Evolutionary conservation across 768 basidiomycete species (phyloP), one percentile per base, ranked within the genome.

Genomic region (Kwoniella botswanensis): DNA sequence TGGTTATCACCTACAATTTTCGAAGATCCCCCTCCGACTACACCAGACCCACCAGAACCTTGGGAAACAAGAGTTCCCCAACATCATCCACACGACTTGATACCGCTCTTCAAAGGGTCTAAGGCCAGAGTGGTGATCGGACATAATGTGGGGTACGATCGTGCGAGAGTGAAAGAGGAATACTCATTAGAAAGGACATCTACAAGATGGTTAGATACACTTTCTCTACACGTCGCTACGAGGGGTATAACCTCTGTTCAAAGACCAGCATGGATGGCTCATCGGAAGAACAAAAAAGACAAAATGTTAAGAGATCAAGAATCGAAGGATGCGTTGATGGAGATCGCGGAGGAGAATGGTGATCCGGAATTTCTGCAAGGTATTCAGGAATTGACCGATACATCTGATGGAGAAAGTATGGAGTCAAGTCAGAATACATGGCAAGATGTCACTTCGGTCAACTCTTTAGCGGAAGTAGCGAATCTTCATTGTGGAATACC

Each of bases 81-180:
- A 2, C 69, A 75, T 56, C 74, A 76, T 44, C 74, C 76, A 15
- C 75, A 80, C 54, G 77, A 75, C 17, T 71, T 83, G 22, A 80
- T 82, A n/a, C 82, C 82, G 12, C 70, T 83, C 17, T 72, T 75
- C 67, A 54, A 43, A 15, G 42, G 54, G 63, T 26, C 67, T 21
- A 29, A 61, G 44, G 62, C 64, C 3, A 68, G 90, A 15, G 80
- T 98, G 41, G 85, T 98, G 26, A 90, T 98, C 41, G 96, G 97
- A 2, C 97, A 99, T 83, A 97, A 97, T 78, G 90, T 98, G 54
- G 92, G 94, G 0, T 98, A 94, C 82, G 97, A 99, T 82, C 89
- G 95, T 18, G 90, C 89, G 17, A 88, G 95, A 12, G 85, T 96
- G 43, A 81, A 83, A 41, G 92, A 96, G 72, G 97, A 99, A 82